These are phyloP conservation scores for Linnemannia exigua DNA, from an alignment of 192 early-diverging fungal genomes.

Conservation along the genomic window DNA sequence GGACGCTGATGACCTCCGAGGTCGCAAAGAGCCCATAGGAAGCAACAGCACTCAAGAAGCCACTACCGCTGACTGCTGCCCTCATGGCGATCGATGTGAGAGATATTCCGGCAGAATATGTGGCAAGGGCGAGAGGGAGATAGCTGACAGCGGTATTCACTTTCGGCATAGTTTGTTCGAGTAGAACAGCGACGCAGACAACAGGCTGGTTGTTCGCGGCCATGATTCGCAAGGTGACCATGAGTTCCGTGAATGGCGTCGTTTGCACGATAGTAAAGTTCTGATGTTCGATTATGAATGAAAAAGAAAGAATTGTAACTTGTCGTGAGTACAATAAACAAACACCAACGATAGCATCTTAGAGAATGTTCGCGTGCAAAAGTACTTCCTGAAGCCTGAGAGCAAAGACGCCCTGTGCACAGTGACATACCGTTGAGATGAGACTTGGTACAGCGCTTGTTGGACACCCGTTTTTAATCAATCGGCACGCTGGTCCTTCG, in stretches of 20 bases:
- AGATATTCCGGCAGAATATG: conserved; percentile 34
- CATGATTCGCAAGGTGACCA: conserved; percentile 30
- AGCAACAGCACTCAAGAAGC: conserved; percentile 32
- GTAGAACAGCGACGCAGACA: conserved; percentile 35
- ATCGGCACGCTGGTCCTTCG: conserved; percentile 27
- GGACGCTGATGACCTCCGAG: conserved; percentile 48
- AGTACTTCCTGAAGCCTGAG: not conserved
- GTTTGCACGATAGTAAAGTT: conserved; percentile 29
- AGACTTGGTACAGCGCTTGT: not conserved
- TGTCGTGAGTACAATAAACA: not conserved
- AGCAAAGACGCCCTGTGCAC: not conserved
- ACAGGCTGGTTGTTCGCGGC: conserved; percentile 20
- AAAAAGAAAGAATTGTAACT: not conserved
- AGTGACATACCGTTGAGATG: conserved; percentile 32
- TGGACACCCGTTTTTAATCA: conserved; percentile 39
- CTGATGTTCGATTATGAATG: conserved; percentile 3
- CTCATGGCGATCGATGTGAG: conserved; percentile 39
- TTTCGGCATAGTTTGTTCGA: conserved; percentile 28
- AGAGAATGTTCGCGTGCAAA: not conserved
- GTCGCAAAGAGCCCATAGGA: conserved; percentile 40
- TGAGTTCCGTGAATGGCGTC: conserved; percentile 46
- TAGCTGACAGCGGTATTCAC: conserved; percentile 41
- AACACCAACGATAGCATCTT: too few species aligned
- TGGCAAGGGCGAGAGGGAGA: conserved; percentile 37
- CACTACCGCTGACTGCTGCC: conserved; percentile 19